Conservation (phyloP, 2,329 filamentous ascomycete species). For the Ophiobolus disseminans region DNA sequence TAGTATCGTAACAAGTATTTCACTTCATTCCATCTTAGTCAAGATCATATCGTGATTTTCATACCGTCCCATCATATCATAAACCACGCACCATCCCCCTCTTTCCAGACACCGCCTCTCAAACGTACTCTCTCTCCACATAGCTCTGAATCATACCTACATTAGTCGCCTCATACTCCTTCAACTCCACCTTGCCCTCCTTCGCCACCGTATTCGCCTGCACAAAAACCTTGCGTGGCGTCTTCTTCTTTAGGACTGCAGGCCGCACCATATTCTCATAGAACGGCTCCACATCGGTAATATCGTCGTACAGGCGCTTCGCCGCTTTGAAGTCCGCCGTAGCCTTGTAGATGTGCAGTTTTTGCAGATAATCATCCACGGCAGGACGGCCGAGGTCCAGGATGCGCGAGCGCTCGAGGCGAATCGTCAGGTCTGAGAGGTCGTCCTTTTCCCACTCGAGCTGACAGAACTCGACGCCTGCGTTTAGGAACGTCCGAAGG, state of each 20-base stretch:
- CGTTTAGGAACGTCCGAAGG: constrained; percentile 81
- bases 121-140: constrained; percentile 47
- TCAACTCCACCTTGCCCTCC: constrained; percentile 65
- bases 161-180: constrained; percentile 83
- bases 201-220: constrained; percentile 83
- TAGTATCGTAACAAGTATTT: no score
- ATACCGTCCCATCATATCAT: not conserved
- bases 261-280: constrained; percentile 82
- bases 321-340: constrained; percentile 83
- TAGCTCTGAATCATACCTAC: constrained; percentile 69
- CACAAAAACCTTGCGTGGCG: constrained; percentile 89
- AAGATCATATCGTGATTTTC: no score
- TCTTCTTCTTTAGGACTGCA: constrained; percentile 77
- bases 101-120: not conserved
- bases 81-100: no score
- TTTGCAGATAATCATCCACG: constrained; percentile 86
- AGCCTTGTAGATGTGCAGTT: constrained; percentile 89
- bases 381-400: constrained; percentile 81
- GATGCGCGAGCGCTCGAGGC: constrained; percentile 85
- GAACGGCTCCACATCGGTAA: constrained; percentile 85
- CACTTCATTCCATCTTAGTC: no score
- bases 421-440: constrained; percentile 81
- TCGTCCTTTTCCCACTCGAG: constrained; percentile 77
- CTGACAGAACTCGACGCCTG: constrained; percentile 85
- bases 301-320: constrained; percentile 79